Evolutionary conservation across 345 rosid genomes (phyloP), one percentile per base, ranked within the genome.

Genomic region (Hypericum perforatum): DNA sequence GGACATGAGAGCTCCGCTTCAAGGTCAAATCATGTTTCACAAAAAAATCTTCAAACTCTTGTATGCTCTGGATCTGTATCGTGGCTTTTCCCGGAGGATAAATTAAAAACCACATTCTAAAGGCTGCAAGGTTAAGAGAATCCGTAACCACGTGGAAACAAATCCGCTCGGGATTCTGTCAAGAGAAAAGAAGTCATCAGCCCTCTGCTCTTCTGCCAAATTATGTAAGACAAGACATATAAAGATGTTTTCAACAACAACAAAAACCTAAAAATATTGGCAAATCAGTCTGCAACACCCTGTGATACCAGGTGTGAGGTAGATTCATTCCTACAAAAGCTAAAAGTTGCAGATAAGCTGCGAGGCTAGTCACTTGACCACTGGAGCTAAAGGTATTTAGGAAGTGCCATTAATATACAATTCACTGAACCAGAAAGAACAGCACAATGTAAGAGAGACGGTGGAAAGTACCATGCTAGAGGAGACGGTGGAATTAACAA

Each of bases 401-500:
- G 4, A 22, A 22, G 32, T 22, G 32, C 4, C 32, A 22, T 22
- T 22, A 22, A 22, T 22, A 22, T 22, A 22, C 32, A 22, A 22
- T 22, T 22, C 32, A 22, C 32, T 7, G 14, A 43, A 43, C 8
- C 53, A 51, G 7, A 45, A 6, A 16, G 7, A 11, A 9, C 6
- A 45, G 2, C 32, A 22, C 32, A 22, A 22, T 22, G 32, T 54
- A 6, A 48, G 43, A 46, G 39, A 41, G 9, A 11, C 5, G 43
- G 53, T 45, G 53, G 40, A 57, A 39, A 46, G 68, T 84, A 91
- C 96, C 94, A 16, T 64, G 12, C 95, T 78, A 59, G 74, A 61
- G 16, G 71, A 61, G 16, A 67, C 59, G 1, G 71, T 67, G 7
- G 71, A 67, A 46, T 61, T 67, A 16, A 61, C 63, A 51, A 67